Evolutionary conservation across 805 yeast species (phyloP), one percentile per base, ranked within the genome.

Genomic region (Allodekkera sacchari): DNA sequence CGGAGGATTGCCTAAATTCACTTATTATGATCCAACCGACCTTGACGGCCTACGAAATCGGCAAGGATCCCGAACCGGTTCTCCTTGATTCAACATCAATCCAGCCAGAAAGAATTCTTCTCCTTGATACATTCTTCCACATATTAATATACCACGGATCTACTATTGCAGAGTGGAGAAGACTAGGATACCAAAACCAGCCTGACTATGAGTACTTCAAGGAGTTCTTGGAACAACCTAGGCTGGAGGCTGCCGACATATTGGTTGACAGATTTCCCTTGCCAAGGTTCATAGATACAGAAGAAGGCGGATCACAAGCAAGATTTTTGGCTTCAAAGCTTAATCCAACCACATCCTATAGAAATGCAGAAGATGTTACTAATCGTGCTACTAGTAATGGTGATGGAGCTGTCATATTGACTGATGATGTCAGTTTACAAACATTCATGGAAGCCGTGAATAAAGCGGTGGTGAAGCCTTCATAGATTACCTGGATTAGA

Each of bases 291-390:
- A 74, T 77, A 32, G 83, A 77, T 47, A 74, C 83, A 17, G 83
- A 77, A 44, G 83, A 77, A 50, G 83, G 83, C 33, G 84, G 83
- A 4, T 76, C 83, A 0, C 85, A 77, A 48, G 83, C 84, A 0
- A 64, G 85, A 53, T 77, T 77, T 50, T 59, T 77, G 34, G 72
- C 73, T 65, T 77, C 83, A 3, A 77, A 77, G 53, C 59, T 77
- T 44, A 77, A 77, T 52, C 84, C 85, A 10, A 67, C 81, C 4
- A 74, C 76, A 2, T 66, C 67, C 28, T 74, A 76, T 49, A 61
- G 69, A 30, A 48, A 48, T 22, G 38, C 41, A 6, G 50, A 49
- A 26, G 39, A 40, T 9, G 27, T 43, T 9, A 25, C 28, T 16
- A 33, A 41, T 8, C 19, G 41, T 17, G 45, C 48, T 10, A 36